Conservation (phyloP, 805 yeast species). For the Schizosaccharomyces octosporus region DNA sequence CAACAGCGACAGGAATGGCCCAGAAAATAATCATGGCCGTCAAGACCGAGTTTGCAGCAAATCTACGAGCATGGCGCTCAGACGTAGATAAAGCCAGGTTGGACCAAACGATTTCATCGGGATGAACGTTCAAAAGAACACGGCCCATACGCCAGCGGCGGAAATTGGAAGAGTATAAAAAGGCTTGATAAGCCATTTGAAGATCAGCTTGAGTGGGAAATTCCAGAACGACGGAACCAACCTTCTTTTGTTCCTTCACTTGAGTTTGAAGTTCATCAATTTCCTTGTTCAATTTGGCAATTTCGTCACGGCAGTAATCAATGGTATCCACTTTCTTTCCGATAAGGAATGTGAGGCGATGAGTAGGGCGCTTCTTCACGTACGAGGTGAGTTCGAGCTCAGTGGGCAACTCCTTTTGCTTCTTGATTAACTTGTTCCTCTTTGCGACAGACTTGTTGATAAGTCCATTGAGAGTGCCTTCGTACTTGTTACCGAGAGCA, state of each 20-base stretch:
- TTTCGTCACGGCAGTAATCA: constrained; percentile 38
- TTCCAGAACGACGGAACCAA: constrained; percentile 62
- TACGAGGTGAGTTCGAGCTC: neutral
- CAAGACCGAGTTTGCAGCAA: constrained; percentile 31
- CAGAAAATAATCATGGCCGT: constrained; percentile 62
- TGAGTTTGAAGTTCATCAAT: constrained; percentile 36
- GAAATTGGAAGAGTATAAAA: constrained; percentile 9
- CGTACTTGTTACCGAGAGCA: constrained; percentile 16
- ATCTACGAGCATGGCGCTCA: constrained; percentile 27
- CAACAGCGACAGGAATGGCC: constrained; percentile 95
- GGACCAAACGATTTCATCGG: constrained; percentile 68
- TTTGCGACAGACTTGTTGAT: constrained; percentile 11
- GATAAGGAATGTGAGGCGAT: constrained; percentile 39
- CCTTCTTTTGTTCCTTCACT: constrained; percentile 28
- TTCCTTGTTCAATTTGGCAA: constrained; percentile 44
- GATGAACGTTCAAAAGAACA: constrained; percentile 34
- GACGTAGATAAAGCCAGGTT: constrained; percentile 36
- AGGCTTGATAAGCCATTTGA: constrained; percentile 53
- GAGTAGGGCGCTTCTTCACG: constrained; percentile 58
- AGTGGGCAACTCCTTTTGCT: neutral
- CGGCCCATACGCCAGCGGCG: neutral
- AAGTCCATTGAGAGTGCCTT: constrained; percentile 18
- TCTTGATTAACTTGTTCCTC: constrained; percentile 6
- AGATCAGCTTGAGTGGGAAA: constrained; percentile 69
- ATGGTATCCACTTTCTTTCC: constrained; percentile 75